Percentiles rank a stretch among this genome's conserved stretches.
phyloP scores from a whole-genome alignment of 164 flowering plant species.

The grape (Vitis vinifera) region DNA sequence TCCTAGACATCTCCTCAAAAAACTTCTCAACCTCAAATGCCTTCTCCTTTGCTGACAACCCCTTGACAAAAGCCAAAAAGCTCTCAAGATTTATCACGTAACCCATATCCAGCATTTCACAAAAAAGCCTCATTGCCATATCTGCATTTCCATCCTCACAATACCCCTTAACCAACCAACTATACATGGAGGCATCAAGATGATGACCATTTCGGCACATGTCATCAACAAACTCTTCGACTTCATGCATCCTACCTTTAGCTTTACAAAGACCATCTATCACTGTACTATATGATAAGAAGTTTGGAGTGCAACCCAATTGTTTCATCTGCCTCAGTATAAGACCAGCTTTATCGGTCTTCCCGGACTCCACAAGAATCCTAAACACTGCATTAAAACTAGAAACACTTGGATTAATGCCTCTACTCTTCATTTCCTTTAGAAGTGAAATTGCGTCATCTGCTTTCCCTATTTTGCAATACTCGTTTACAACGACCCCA shows the following conservation, averaged over 20 bases:
- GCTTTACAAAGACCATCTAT: slow-evolving; percentile 35
- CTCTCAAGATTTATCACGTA: slow-evolving; percentile 28
- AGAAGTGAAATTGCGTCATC: slow-evolving; percentile 35
- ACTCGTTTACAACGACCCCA: slow-evolving; percentile 40
- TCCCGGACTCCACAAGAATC: slow-evolving; percentile 25
- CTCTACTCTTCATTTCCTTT: slow-evolving; percentile 38
- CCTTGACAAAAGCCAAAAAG: slow-evolving; percentile 34
- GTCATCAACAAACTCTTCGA: slow-evolving; percentile 34
- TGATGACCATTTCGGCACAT: slow-evolving; percentile 37
- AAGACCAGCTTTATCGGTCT: slow-evolving; percentile 34
- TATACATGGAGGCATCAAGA: slow-evolving; percentile 36
- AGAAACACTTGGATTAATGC: slow-evolving; percentile 30
- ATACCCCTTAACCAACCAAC: slow-evolving; percentile 34
- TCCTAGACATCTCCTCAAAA: slow-evolving; percentile 31
- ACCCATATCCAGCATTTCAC: slow-evolving; percentile 28
- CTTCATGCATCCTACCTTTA: slow-evolving; percentile 40
- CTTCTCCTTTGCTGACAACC: slow-evolving; percentile 29
- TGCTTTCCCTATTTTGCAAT: slow-evolving; percentile 31
- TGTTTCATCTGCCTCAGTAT: slow-evolving; percentile 36
- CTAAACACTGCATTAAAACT: slow-evolving; percentile 38
- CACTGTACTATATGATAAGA: slow-evolving; percentile 39
- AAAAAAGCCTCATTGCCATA: slow-evolving; percentile 30
- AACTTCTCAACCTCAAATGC: slow-evolving; percentile 25
- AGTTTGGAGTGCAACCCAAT: slow-evolving; percentile 45
- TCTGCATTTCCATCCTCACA: slow-evolving; percentile 28